Evolutionary conservation across 139 green algal genomes (phyloP).

Genomic region (Coelastrella sp.): DNA sequence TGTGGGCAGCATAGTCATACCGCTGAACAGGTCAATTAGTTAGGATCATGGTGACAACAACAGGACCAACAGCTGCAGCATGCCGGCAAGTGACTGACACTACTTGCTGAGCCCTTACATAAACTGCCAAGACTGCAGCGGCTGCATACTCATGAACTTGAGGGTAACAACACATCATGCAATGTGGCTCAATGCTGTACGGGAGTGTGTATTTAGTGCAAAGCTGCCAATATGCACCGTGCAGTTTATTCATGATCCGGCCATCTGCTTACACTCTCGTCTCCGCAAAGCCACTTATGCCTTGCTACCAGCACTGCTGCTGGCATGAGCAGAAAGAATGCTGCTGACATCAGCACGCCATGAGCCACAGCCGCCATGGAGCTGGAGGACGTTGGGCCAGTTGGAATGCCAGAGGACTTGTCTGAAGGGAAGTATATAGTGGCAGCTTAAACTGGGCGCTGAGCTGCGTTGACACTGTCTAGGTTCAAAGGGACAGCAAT

Average conservation of each 20-base stretch:
- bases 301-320: conserved; percentile 26
- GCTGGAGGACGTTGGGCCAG: neutral
- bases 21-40: neutral
- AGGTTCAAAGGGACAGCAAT: no score
- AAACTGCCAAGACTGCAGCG: neutral
- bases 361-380: neutral
- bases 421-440: neutral
- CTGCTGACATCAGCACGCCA: conserved; percentile 20
- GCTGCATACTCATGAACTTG: neutral
- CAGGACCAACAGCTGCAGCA: no score
- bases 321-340: conserved; percentile 46
- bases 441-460: no score
- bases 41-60: no score
- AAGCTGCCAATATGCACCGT: neutral
- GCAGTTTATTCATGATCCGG: neutral
- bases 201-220: neutral
- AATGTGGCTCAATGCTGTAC: neutral
- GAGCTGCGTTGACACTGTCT: no score
- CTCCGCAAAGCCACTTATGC: conserved; percentile 46
- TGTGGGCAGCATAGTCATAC: neutral
- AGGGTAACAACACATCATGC: neutral
- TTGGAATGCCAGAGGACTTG: neutral
- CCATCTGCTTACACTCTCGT: neutral
- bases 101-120: neutral
- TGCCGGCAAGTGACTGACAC: no score